A percentile compares a stretch with the other conserved stretches of the same genome.
These are phyloP conservation scores for Gliomastix tumulicola DNA, from an alignment of 2,329 filamentous ascomycete species.

Conservation along the genomic window DNA sequence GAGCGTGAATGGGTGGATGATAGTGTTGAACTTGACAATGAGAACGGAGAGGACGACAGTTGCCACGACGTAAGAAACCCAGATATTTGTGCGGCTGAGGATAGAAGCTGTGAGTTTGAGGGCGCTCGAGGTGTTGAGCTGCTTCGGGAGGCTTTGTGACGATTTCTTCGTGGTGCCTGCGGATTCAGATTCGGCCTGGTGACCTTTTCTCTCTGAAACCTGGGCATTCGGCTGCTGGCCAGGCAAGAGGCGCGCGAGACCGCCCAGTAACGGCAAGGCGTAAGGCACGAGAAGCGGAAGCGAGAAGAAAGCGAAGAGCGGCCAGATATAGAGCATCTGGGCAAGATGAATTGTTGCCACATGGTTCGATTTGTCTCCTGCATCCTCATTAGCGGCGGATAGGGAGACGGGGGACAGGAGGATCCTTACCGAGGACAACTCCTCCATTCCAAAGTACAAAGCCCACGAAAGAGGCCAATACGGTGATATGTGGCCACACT, in stretches of 20 bases:
- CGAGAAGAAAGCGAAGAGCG: constrained; percentile 85
- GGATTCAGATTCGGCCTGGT: neutral
- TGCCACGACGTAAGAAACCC: constrained; percentile 23
- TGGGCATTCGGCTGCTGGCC: no score
- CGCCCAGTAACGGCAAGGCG: constrained; percentile 21
- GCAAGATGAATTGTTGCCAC: constrained; percentile 80
- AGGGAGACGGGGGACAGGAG: no score
- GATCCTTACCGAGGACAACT: constrained; percentile 72
- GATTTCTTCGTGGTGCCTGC: neutral
- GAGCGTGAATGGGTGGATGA: constrained; percentile 90
- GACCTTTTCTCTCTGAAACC: neutral
- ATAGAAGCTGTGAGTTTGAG: constrained; percentile 16
- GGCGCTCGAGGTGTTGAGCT: constrained; percentile 2
- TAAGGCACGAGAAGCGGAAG: constrained; percentile 63
- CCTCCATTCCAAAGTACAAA: constrained; percentile 87
- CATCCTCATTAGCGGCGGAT: no score
- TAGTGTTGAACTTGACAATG: constrained; percentile 75
- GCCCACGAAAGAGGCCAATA: constrained; percentile 59
- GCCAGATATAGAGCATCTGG: constrained; percentile 95
- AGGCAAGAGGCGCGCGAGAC: no score
- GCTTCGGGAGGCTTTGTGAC: neutral
- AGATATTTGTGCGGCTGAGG: constrained; percentile 15
- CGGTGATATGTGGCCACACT: constrained; percentile 51
- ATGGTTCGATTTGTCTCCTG: constrained; percentile 92
- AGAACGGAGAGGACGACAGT: constrained; percentile 28